Conservation (phyloP, 805 yeast genomes). For the Candida andamanensis region DNA sequence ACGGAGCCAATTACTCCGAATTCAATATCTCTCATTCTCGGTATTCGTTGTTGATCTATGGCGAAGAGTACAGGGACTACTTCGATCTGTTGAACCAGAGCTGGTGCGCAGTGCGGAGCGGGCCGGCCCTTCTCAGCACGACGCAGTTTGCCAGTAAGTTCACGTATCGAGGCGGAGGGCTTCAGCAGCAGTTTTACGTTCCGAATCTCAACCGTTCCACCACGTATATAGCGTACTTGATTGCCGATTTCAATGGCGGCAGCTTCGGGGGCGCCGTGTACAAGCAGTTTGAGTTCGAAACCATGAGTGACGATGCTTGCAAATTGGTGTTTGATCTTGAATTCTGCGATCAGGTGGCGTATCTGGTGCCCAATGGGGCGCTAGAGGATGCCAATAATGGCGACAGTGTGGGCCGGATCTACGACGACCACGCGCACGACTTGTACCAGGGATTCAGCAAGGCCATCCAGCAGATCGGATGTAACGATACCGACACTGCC, state of each 20-base stretch:
- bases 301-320: conserved; percentile 55
- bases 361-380: conserved; percentile 63
- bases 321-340: conserved; percentile 66
- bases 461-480: conserved; percentile 70
- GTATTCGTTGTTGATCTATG: conserved; percentile 45
- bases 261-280: conserved; percentile 62
- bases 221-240: conserved; percentile 58
- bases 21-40: conserved; percentile 22
- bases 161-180: conserved; percentile 43
- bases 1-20: conserved; percentile 9
- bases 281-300: conserved; percentile 50
- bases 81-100: conserved; percentile 45
- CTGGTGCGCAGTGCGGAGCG: conserved; percentile 66
- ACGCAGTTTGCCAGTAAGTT: conserved; percentile 24
- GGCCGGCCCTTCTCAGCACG: conserved; percentile 34
- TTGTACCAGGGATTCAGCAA: conserved; percentile 64
- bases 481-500: conserved; percentile 64
- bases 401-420: no score
- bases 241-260: conserved; percentile 41
- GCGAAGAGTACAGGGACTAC: conserved; percentile 30
- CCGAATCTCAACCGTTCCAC: conserved; percentile 57
- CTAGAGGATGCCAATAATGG: conserved; percentile 14
- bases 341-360: conserved; percentile 79
- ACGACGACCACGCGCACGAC: conserved; percentile 58
- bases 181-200: conserved; percentile 59